Evolutionary conservation across 1,139 yeast genomes (phyloP).

Genomic region (Pichiaceae sp.): DNA sequence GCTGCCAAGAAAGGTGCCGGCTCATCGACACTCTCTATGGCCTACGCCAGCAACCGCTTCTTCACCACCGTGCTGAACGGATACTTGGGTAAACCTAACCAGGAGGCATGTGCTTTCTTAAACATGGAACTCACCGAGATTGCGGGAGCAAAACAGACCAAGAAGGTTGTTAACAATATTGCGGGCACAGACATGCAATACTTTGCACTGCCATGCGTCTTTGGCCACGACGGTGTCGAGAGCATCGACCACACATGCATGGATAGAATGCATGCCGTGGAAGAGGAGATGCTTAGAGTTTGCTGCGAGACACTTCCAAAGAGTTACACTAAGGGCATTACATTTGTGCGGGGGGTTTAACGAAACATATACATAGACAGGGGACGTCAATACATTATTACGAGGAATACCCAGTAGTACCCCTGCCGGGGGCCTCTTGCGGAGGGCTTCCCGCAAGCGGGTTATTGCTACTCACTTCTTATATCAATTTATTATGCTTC

Average conservation of each 20-base stretch:
- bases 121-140: conserved; percentile 35
- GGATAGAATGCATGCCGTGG: conserved; percentile 46
- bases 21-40: conserved; percentile 94
- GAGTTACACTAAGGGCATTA: conserved; percentile 54
- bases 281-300: conserved; percentile 46
- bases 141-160: conserved; percentile 29
- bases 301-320: conserved; percentile 49
- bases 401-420: no score
- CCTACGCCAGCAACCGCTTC: conserved; percentile 86
- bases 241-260: conserved; percentile 42
- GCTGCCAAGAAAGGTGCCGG: conserved; percentile 93
- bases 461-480: no score
- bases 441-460: no score
- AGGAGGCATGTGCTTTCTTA: conserved; percentile 47
- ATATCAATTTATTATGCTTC: neutral
- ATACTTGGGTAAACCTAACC: conserved; percentile 10
- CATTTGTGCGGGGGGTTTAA: conserved; percentile 38
- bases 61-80: conserved; percentile 45
- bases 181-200: conserved; percentile 23
- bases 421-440: no score
- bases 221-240: conserved; percentile 51
- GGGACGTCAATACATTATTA: no score
- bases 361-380: neutral
- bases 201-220: conserved; percentile 59
- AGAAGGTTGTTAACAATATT: conserved; percentile 25